Evolutionary conservation across 257 asterid genomes (phyloP).

Genomic region (Salvia splendens): DNA sequence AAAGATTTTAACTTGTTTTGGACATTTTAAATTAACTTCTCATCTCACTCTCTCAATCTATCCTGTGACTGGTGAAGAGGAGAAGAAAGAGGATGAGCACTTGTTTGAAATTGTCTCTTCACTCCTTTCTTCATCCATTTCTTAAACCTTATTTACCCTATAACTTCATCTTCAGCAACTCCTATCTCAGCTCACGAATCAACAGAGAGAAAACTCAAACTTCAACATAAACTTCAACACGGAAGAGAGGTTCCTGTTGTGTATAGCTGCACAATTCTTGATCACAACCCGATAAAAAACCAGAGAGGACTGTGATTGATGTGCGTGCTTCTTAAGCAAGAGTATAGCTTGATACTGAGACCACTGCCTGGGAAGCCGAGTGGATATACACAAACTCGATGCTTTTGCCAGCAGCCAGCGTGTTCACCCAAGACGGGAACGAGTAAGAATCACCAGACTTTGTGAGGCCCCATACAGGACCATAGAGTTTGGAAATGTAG

Average conservation of each 20-base stretch:
- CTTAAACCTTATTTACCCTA: slow-evolving; percentile 50
- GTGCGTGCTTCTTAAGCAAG: slow-evolving; percentile 43
- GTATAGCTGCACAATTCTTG: slow-evolving; percentile 74
- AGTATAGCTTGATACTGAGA: slow-evolving; percentile 77
- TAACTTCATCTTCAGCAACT: slow-evolving; percentile 37
- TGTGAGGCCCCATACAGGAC: slow-evolving; percentile 95
- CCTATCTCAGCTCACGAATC: slow-evolving; percentile 51
- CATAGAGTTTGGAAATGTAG: slow-evolving; percentile 66
- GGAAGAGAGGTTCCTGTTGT: slow-evolving; percentile 32
- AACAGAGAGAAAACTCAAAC: slow-evolving; percentile 45
- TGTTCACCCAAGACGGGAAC: slow-evolving; percentile 83
- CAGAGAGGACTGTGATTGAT: slow-evolving; percentile 34
- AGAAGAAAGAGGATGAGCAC: slow-evolving; percentile 98
- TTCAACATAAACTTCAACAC: slow-evolving; percentile 18
- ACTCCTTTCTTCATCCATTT: slow-evolving; percentile 75
- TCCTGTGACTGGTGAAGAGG: slow-evolving; percentile 49
- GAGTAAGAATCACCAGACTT: slow-evolving; percentile 64
- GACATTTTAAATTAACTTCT: slow-evolving; percentile 50
- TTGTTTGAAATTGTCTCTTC: slow-evolving; percentile 65
- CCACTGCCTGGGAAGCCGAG: slow-evolving; percentile 70
- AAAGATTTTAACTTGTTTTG: slow-evolving; percentile 32
- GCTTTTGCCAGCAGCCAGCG: slow-evolving; percentile 80
- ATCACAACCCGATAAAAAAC: slow-evolving; percentile 38
- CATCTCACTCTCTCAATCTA: slow-evolving; percentile 40
- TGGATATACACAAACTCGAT: slow-evolving; percentile 90